phyloP scores from a whole-genome alignment of 2,329 filamentous ascomycete species.

The Mollisiaceae sp. region DNA sequence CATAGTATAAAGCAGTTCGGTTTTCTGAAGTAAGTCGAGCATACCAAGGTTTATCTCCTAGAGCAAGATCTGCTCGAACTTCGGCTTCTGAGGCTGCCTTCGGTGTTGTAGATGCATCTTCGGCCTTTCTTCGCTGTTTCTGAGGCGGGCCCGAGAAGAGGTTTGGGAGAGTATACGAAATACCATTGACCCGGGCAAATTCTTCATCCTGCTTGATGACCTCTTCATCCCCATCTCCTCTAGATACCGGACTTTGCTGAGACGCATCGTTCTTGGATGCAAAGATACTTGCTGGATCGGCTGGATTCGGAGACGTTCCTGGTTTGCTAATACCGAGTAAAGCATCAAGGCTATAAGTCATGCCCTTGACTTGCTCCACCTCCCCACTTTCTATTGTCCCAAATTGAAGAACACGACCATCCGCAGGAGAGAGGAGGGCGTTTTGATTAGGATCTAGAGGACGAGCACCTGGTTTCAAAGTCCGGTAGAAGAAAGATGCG shows the following conservation, averaged over 20 bases:
- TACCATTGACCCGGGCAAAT: conserved; percentile 92
- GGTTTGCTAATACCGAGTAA: conserved; percentile 75
- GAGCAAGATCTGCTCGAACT: conserved; percentile 82
- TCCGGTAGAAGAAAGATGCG: conserved; percentile 95
- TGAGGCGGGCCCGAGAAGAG: conserved; percentile 75
- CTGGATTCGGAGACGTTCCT: conserved; percentile 41
- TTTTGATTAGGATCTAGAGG: conserved; percentile 82
- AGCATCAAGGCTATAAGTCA: conserved; percentile 96
- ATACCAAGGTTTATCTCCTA: conserved; percentile 74
- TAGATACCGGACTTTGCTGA: conserved; percentile 36
- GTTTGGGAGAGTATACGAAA: conserved; percentile 89
- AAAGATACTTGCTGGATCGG: conserved; percentile 55
- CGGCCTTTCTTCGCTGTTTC: conserved; percentile 49
- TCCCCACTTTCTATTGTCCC: conserved; percentile 91
- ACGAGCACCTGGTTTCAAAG: conserved; percentile 84
- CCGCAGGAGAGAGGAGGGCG: conserved; percentile 84
- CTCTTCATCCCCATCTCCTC: conserved; percentile 55
- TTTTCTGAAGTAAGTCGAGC: conserved; percentile 65
- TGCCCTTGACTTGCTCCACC: conserved; percentile 98
- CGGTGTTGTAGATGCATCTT: conserved; percentile 75
- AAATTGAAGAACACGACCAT: conserved; percentile 90
- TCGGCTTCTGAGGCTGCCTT: conserved; percentile 77
- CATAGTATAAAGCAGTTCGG: conserved; percentile 84
- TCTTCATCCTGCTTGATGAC: conserved; percentile 83
- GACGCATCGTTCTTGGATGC: conserved; percentile 30